Percentiles rank a stretch among this genome's conserved stretches.
These are phyloP conservation scores for Urtica urens DNA, from an alignment of 306 rosid genomes.

Conservation along the genomic window DNA sequence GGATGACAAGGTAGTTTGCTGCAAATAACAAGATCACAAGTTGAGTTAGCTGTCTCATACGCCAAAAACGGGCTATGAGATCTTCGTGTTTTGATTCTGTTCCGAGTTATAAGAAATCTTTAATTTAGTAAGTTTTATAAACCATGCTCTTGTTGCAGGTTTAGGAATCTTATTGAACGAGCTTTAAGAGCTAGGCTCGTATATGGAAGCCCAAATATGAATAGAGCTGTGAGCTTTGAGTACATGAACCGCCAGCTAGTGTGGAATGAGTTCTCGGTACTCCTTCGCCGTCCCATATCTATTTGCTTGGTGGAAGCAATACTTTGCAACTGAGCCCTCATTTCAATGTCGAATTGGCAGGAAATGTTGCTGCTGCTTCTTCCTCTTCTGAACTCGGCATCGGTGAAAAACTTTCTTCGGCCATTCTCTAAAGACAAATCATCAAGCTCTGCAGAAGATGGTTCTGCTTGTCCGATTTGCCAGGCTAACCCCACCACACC, in stretches of 20 bases:
- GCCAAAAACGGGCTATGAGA: no score
- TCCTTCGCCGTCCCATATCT: constrained; percentile 8
- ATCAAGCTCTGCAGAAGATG: constrained; percentile 59
- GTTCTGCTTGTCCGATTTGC: constrained; percentile 64
- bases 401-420: constrained; percentile 59
- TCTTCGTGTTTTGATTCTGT: no score
- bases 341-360: no score
- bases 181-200: constrained; percentile 89
- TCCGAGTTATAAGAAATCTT: no score
- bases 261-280: constrained; percentile 98
- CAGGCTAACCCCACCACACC: constrained; percentile 78
- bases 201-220: constrained; percentile 94
- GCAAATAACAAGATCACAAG: no score
- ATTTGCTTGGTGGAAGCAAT: constrained; percentile 1
- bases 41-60: no score
- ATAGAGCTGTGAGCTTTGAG: constrained; percentile 96
- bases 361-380: constrained; percentile 93
- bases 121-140: no score
- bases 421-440: constrained; percentile 92
- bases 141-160: constrained; percentile 47
- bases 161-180: constrained; percentile 85
- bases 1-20: no score
- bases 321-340: no score
- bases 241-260: constrained; percentile 98
- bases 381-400: constrained; percentile 91